A percentile compares a stretch with the other conserved stretches of the same genome.
These are phyloP conservation scores for Spergularia bocconei DNA, from an alignment of 148 eudicot species.

Conservation along the genomic window DNA sequence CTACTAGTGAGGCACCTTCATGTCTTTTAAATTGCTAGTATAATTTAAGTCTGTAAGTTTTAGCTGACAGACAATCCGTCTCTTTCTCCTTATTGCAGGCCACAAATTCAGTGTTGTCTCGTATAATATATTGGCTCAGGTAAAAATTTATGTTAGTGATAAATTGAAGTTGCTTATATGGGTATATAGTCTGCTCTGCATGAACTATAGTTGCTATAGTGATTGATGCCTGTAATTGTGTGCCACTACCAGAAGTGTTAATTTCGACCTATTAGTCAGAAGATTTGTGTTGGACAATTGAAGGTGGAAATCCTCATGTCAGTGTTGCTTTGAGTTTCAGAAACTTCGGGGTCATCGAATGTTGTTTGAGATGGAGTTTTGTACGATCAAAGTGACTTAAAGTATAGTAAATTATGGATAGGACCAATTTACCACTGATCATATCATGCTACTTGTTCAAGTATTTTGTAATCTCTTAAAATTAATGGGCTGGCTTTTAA, in stretches of 20 bases:
- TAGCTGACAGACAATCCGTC: slow-evolving; percentile 15
- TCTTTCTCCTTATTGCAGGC: slow-evolving; percentile 43
- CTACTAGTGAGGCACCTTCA: not conserved
- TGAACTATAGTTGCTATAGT: not conserved
- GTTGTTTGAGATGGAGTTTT: not conserved
- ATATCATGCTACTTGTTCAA: not conserved
- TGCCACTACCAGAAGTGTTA: too few species aligned
- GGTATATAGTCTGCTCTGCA: not conserved
- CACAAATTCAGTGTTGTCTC: slow-evolving; percentile 75
- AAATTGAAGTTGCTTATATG: not conserved
- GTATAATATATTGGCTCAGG: slow-evolving; percentile 95
- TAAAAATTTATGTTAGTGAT: slow-evolving; percentile 16
- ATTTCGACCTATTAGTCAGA: too few species aligned
- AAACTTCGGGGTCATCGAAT: not conserved
- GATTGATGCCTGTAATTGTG: not conserved
- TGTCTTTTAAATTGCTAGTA: not conserved
- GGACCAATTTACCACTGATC: not conserved
- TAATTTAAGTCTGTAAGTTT: not conserved
- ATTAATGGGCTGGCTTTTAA: not conserved
- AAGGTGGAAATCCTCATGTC: not conserved
- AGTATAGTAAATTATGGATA: not conserved
- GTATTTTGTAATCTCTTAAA: not conserved
- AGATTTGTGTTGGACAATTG: too few species aligned
- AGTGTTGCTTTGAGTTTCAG: not conserved
- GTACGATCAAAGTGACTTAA: not conserved